phyloP scores from a whole-genome alignment of 2,329 filamentous ascomycete species.

The Bipolaris oryzae region DNA sequence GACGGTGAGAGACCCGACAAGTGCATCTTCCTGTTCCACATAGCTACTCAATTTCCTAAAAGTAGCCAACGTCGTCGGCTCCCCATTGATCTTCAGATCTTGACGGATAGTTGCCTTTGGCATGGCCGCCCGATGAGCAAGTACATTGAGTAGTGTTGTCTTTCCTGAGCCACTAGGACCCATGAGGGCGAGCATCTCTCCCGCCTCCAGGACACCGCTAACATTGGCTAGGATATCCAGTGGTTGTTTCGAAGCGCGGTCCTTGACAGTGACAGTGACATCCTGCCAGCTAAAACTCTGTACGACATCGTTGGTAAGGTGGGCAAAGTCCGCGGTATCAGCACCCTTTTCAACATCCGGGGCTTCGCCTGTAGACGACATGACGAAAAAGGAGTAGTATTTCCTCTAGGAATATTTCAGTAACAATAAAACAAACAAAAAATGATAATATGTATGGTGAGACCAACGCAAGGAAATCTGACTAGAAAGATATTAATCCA shows the following conservation, averaged over 20 bases:
- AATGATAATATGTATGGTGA: too few species aligned
- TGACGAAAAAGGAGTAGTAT: background rate
- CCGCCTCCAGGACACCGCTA: conserved; percentile 69
- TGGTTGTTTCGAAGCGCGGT: conserved; percentile 67
- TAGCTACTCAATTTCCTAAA: conserved; percentile 74
- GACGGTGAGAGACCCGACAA: conserved; percentile 81
- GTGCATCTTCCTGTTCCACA: conserved; percentile 86
- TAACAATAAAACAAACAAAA: background rate
- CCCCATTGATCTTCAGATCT: conserved; percentile 68
- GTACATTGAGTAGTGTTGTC: conserved; percentile 80
- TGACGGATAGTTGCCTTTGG: conserved; percentile 62
- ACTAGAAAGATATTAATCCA: too few species aligned
- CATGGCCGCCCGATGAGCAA: conserved; percentile 67
- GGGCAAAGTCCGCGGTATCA: conserved; percentile 52
- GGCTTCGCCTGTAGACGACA: conserved; percentile 21
- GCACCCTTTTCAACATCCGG: conserved; percentile 55
- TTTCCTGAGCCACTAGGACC: conserved; percentile 76
- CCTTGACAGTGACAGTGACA: conserved; percentile 74
- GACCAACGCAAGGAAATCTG: too few species aligned
- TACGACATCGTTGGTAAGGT: conserved; percentile 68
- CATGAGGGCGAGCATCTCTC: conserved; percentile 80
- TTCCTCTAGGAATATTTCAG: too few species aligned
- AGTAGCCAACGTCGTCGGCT: conserved; percentile 55
- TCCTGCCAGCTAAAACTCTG: conserved; percentile 69
- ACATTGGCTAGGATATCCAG: conserved; percentile 68